Evolutionary conservation across 108 stramenopile genomes (phyloP).

Genomic region (Nitzschia palea): DNA sequence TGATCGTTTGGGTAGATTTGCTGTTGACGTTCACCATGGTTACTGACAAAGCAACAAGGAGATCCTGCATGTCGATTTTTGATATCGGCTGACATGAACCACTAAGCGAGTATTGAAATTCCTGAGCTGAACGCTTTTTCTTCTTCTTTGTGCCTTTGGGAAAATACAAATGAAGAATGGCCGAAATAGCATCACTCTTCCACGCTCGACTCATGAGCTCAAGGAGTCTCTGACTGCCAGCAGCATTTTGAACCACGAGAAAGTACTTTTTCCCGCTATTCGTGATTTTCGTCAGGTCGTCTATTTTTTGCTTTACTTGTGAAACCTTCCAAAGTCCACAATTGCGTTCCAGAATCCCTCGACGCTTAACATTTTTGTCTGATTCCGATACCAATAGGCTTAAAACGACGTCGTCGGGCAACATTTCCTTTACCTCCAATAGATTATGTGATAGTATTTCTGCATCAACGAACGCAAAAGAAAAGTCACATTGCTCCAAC

Average conservation of each 20-base stretch:
- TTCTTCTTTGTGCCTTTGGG: conserved; percentile 18
- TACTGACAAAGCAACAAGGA: conserved; percentile 40
- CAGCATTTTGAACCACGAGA: too few species aligned
- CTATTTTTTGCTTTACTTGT: too few species aligned
- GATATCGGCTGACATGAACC: conserved; percentile 34
- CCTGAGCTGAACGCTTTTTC: conserved; percentile 6
- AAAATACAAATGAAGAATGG: background rate
- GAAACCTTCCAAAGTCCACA: conserved; percentile 22
- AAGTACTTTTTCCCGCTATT: too few species aligned
- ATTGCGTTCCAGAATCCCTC: conserved; percentile 24
- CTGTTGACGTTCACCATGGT: background rate
- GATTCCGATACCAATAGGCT: background rate
- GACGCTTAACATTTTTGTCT: conserved; percentile 16
- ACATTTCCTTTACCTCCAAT: background rate
- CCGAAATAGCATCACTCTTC: too few species aligned
- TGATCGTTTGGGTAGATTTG: conserved; percentile 20
- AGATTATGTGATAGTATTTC: background rate
- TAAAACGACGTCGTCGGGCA: background rate
- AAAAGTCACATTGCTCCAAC: conserved; percentile 17
- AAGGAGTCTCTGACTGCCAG: too few species aligned
- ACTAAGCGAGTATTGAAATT: background rate
- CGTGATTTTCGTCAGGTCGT: too few species aligned
- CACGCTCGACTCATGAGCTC: too few species aligned
- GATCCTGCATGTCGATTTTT: conserved; percentile 47
- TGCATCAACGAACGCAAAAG: conserved; percentile 14